A percentile compares a stretch with the other conserved stretches of the same genome.
phyloP scores from a whole-genome alignment of 768 basidiomycete genomes.

The Baorangia bicolor region DNA sequence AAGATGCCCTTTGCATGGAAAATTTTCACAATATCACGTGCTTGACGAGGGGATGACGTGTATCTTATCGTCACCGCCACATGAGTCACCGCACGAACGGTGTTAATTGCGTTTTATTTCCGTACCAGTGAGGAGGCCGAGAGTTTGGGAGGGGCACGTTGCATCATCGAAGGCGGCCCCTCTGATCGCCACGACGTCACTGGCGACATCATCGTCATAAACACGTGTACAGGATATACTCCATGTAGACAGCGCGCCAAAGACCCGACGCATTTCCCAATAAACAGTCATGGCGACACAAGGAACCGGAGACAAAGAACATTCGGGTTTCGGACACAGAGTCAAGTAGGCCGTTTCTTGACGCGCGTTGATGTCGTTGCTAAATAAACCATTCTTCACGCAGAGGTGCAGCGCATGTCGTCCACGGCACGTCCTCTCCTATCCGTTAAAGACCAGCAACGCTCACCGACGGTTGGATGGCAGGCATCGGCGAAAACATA shows the following conservation, averaged over 20 bases:
- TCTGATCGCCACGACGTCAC: slow-evolving; percentile 22
- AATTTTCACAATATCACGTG: slow-evolving; percentile 11
- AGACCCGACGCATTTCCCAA: too few relatives aligned
- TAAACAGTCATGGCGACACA: slow-evolving; percentile 2
- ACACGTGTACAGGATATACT: slow-evolving; percentile 6
- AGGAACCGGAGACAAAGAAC: background rate
- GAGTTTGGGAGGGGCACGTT: slow-evolving; percentile 8
- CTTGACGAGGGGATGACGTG: background rate
- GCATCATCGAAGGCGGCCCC: slow-evolving; percentile 4
- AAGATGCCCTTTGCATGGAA: background rate
- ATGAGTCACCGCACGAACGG: slow-evolving; percentile 14
- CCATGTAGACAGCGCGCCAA: background rate
- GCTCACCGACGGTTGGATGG: slow-evolving; percentile 2
- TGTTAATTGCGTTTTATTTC: slow-evolving; percentile 2
- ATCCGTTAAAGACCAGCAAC: background rate
- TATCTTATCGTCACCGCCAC: slow-evolving; percentile 10
- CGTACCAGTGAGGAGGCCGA: background rate
- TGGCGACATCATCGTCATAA: slow-evolving; percentile 13
- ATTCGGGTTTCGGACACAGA: slow-evolving; percentile 9
- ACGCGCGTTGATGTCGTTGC: background rate
- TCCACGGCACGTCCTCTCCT: slow-evolving; percentile 33
- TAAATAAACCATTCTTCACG: background rate
- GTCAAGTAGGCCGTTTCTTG: slow-evolving; percentile 6
- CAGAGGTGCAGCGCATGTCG: slow-evolving; percentile 38
- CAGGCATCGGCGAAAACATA: slow-evolving; percentile 45